These are phyloP conservation scores for Debaryomyces fabryi DNA, from an alignment of 1,139 yeast species.

Conservation along the genomic window DNA sequence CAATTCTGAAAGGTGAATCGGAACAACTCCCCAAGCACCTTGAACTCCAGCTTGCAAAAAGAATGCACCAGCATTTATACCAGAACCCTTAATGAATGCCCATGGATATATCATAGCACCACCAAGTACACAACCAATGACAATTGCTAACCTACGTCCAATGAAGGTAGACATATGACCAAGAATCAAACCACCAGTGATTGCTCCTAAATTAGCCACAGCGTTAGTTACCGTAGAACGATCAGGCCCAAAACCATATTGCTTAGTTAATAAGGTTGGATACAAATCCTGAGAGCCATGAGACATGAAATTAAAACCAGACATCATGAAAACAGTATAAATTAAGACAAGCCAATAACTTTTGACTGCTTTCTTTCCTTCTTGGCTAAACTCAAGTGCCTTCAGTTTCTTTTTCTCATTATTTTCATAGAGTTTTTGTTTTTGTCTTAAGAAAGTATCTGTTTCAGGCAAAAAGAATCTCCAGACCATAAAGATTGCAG, in stretches of 20 bases:
- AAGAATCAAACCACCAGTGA: conserved; percentile 37
- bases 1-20: conserved; percentile 74
- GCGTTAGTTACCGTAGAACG: conserved; percentile 40
- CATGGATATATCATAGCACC: conserved; percentile 72
- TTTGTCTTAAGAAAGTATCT: conserved; percentile 33
- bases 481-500: conserved; percentile 40
- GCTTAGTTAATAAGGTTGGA: conserved; percentile 38
- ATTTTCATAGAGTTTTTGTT: conserved; percentile 22
- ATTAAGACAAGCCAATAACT: conserved; percentile 43
- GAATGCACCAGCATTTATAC: conserved; percentile 76
- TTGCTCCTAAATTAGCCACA: conserved; percentile 43
- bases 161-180: conserved; percentile 40
- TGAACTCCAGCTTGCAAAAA: conserved; percentile 81
- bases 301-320: conserved; percentile 46
- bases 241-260: conserved; percentile 29
- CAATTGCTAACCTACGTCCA: conserved; percentile 39
- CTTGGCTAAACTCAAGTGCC: conserved; percentile 17
- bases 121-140: conserved; percentile 65
- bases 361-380: conserved; percentile 31
- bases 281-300: conserved; percentile 46
- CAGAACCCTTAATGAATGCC: conserved; percentile 60
- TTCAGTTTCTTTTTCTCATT: conserved; percentile 17
- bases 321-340: conserved; percentile 41
- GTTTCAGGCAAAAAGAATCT: conserved; percentile 42
- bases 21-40: conserved; percentile 89